A percentile compares a stretch with the other conserved stretches of the same genome.
These are phyloP conservation scores for Sclerotiophoma versabilis DNA, from an alignment of 2,329 filamentous ascomycete genomes.

Conservation along the genomic window DNA sequence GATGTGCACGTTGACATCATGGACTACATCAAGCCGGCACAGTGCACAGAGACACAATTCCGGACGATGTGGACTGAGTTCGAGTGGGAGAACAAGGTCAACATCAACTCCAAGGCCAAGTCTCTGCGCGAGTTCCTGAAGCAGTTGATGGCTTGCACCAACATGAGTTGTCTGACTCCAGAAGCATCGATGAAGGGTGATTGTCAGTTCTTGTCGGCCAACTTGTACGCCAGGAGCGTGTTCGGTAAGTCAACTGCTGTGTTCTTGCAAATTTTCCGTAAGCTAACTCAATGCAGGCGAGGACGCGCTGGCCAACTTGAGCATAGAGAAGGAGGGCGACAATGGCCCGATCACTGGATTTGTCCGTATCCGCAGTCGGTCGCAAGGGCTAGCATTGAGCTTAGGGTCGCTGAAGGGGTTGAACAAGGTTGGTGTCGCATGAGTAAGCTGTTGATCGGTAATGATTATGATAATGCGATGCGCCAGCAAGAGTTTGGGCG, in stretches of 20 bases:
- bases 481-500: constrained; percentile 6
- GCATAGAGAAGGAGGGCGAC: constrained; percentile 96
- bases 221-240: constrained; percentile 93
- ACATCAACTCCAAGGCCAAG: constrained; percentile 98
- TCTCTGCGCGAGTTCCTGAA: constrained; percentile 89
- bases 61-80: constrained; percentile 99
- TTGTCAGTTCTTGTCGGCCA: constrained; percentile 96
- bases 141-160: constrained; percentile 95
- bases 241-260: constrained; percentile 77
- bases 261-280: neutral
- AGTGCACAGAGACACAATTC: constrained; percentile 98
- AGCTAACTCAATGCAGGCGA: constrained; percentile 69
- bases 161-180: constrained; percentile 97
- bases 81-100: constrained; percentile 99
- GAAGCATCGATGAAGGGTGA: constrained; percentile 97
- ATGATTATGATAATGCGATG: constrained; percentile 13
- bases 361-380: constrained; percentile 95
- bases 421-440: constrained; percentile 59
- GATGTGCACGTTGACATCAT: constrained; percentile 99
- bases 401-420: constrained; percentile 93
- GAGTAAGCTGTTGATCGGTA: constrained; percentile 9
- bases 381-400: constrained; percentile 91
- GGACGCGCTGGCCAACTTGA: constrained; percentile 96
- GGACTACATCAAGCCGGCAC: constrained; percentile 98
- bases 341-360: constrained; percentile 96